Conservation (phyloP, 192 early-diverging fungal genomes). For the Umbelopsis sp. region DNA sequence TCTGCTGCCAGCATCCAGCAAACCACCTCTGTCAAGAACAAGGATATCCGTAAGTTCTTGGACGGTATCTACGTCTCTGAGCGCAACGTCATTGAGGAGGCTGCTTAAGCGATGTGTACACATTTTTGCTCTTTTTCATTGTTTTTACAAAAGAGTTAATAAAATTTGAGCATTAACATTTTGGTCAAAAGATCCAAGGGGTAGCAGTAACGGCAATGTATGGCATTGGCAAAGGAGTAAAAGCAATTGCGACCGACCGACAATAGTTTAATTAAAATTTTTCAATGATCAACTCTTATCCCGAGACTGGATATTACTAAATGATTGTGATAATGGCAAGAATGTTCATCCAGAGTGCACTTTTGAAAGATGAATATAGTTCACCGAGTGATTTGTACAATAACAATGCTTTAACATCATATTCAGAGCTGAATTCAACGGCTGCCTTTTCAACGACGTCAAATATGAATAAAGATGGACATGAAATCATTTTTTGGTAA, state of each 20-base stretch:
- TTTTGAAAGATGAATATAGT: no score
- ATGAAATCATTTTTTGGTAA: no score
- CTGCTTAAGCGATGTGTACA: conserved; percentile 12
- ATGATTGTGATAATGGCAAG: no score
- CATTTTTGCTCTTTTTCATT: conserved; percentile 2
- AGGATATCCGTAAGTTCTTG: conserved; percentile 98
- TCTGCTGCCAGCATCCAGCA: conserved; percentile 97
- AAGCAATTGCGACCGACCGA: neutral
- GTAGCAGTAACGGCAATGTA: no score
- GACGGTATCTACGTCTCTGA: conserved; percentile 52
- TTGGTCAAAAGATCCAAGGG: neutral
- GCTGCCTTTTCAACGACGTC: no score
- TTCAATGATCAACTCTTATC: neutral
- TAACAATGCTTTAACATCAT: no score
- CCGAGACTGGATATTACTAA: no score
- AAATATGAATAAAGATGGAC: no score
- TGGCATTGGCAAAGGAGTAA: neutral
- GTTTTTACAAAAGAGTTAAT: conserved; percentile 17
- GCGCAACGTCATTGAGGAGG: conserved; percentile 41
- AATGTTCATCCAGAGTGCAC: no score
- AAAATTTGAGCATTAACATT: neutral
- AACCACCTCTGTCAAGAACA: conserved; percentile 91
- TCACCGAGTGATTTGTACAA: no score
- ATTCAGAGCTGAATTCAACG: no score
- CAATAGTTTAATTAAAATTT: conserved; percentile 13